Evolutionary conservation across 179 eudicot species (phyloP), one percentile per base, ranked within the genome.

Genomic region (Vitellaria paradoxa): DNA sequence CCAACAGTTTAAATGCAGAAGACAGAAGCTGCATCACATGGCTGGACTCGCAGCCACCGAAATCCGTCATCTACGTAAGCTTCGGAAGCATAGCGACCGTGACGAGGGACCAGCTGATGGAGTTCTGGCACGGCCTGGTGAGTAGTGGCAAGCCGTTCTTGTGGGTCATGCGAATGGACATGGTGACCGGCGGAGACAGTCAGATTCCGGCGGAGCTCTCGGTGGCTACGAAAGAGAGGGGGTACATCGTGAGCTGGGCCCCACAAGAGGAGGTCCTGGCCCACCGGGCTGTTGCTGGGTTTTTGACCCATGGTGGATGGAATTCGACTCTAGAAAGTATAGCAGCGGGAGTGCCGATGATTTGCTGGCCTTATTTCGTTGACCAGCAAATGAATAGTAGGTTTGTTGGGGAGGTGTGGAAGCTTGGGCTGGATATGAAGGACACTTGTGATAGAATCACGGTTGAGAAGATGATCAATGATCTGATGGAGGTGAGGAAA

Each of bases 51-150:
- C 83, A 82, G 14, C 80, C 83, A 4, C 9, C 6, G 5, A 79
- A 77, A 60, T 82, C 85, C 1, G 87, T 85, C 0, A 18, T 85
- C 18, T 85, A 77, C 17, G 79, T 85, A 8, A 85, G 87, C 68
- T 76, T 85, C 15, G 87, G 87, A 9, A 85, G 87, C 15, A 23
- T 79, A 12, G 75, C 85, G 7, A 49, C 78, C 11, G 5, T 85
- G 24, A 74, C 78, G 7, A 74, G n/a, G 17, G 82, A 75, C 37
- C 84, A 82, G 14, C 59, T 85, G 3, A 24, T 72, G 63, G 85
- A 85, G 52, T 74, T 85, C 21, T 85, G 84, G 85, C 52, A 82
- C 42, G 88, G 88, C 3, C 15, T 85, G 40, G 84, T 85, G 14
- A 70, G 78, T 40, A 82, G 85, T 26, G 76, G 74, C 60, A 45